A percentile compares a stretch with the other conserved stretches of the same genome.
These are phyloP conservation scores for Helminthosporium solani DNA, from an alignment of 2,329 filamentous ascomycete genomes.

Conservation along the genomic window DNA sequence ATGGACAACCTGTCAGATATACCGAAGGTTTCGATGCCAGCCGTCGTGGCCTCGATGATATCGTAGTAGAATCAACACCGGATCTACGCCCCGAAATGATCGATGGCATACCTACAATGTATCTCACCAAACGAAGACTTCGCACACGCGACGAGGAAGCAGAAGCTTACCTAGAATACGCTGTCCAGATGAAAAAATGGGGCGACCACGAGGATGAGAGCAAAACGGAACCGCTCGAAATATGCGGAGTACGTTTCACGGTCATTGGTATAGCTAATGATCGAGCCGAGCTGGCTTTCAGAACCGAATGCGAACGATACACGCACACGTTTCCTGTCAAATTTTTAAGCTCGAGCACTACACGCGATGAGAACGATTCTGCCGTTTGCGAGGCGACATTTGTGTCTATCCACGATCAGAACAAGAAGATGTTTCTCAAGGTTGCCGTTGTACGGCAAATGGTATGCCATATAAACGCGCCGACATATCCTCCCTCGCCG, in stretches of 20 bases:
- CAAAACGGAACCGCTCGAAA: conserved; percentile 1
- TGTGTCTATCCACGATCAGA: conserved; percentile 11
- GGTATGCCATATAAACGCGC: conserved; percentile 14
- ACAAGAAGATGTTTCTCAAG: conserved; percentile 10
- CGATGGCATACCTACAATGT: background rate
- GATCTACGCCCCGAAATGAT: no score
- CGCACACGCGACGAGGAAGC: background rate
- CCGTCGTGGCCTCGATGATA: background rate
- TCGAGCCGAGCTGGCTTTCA: conserved; percentile 15
- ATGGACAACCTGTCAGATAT: background rate
- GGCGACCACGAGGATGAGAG: conserved; percentile 3
- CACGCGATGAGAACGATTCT: conserved; percentile 16
- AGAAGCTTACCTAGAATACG: conserved; percentile 29
- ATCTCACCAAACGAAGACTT: background rate
- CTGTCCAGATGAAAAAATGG: conserved; percentile 21
- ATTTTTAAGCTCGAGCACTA: conserved; percentile 6
- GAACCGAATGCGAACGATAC: conserved; percentile 6
- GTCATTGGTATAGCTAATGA: conserved; percentile 19
- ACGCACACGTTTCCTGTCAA: conserved; percentile 3
- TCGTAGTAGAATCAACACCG: background rate
- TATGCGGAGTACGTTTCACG: conserved; percentile 11
- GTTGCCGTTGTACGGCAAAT: conserved; percentile 21
- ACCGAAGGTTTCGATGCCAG: background rate
- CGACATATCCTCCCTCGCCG: background rate
- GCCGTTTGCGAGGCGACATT: conserved; percentile 7